Conservation (phyloP, 202 grass and related monocot genomes). For the Panicum virgatum region DNA sequence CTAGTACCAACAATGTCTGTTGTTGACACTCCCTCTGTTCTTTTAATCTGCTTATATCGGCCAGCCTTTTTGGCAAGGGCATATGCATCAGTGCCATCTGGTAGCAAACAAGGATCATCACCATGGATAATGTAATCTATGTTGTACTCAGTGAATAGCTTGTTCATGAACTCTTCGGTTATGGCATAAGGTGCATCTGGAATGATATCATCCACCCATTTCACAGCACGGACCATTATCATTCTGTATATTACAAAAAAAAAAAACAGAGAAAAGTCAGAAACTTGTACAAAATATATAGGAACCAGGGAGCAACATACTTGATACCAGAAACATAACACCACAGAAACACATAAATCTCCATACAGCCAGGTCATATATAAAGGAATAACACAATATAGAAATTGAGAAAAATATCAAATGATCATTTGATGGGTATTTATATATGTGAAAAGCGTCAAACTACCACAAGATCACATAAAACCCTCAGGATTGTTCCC, state of each 20-base stretch:
- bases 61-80: conserved; percentile 95
- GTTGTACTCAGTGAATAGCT: conserved; percentile 86
- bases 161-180: conserved; percentile 94
- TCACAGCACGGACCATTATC: conserved; percentile 90
- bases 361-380: background rate
- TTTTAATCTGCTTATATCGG: conserved; percentile 95
- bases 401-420: background rate
- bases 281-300: background rate
- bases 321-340: background rate
- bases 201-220: conserved; percentile 97
- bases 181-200: conserved; percentile 95
- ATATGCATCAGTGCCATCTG: conserved; percentile 96
- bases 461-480: background rate
- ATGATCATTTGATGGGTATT: background rate
- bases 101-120: conserved; percentile 89
- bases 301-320: background rate
- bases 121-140: conserved; percentile 99
- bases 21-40: conserved; percentile 88
- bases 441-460: background rate
- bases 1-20: conserved; percentile 92
- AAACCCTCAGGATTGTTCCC: background rate
- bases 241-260: conserved; percentile 44
- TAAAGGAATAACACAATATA: background rate
- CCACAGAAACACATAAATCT: background rate
- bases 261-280: background rate